A percentile compares a stretch with the other conserved stretches of the same genome.
Evolutionary conservation across 164 flowering plant species (phyloP).

Genomic region (Platanus orientalis): DNA sequence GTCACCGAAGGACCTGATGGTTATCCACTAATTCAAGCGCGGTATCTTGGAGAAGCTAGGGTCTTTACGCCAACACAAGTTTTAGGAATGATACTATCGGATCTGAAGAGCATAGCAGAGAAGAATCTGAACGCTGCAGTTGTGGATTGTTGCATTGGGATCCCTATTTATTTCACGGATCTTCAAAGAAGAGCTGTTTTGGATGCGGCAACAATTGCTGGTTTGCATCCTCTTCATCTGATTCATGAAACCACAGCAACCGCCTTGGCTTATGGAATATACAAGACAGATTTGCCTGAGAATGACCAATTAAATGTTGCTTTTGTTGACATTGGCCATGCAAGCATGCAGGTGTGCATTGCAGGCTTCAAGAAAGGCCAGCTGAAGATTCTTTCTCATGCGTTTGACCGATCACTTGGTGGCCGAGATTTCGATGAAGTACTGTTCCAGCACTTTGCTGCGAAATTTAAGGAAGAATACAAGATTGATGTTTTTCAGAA

Average conservation of each 20-base stretch:
- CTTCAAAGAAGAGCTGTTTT: conserved; percentile 85
- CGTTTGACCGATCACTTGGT: conserved; percentile 70
- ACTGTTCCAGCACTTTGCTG: conserved; percentile 72
- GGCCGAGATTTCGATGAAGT: conserved; percentile 92
- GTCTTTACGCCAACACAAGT: conserved; percentile 80
- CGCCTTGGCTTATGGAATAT: conserved; percentile 89
- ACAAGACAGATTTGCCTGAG: conserved; percentile 88
- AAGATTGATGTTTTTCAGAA: conserved; percentile 75
- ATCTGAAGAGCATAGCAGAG: conserved; percentile 84
- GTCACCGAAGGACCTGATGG: conserved; percentile 95
- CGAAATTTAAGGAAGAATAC: conserved; percentile 67
- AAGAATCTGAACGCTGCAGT: conserved; percentile 91
- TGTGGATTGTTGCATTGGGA: conserved; percentile 92
- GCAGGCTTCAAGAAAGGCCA: conserved; percentile 88
- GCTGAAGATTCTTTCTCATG: conserved; percentile 63
- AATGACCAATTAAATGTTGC: conserved; percentile 80
- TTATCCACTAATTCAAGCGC: conserved; percentile 68
- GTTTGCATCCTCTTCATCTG: conserved; percentile 71
- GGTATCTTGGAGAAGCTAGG: conserved; percentile 66
- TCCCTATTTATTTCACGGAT: conserved; percentile 86
- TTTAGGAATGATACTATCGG: conserved; percentile 76
- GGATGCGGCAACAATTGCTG: conserved; percentile 93
- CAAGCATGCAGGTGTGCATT: conserved; percentile 87
- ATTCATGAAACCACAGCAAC: conserved; percentile 90
- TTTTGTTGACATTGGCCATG: conserved; percentile 82